Evolutionary conservation across 305 asterid species (phyloP).

Genomic region (Withania somnifera): DNA sequence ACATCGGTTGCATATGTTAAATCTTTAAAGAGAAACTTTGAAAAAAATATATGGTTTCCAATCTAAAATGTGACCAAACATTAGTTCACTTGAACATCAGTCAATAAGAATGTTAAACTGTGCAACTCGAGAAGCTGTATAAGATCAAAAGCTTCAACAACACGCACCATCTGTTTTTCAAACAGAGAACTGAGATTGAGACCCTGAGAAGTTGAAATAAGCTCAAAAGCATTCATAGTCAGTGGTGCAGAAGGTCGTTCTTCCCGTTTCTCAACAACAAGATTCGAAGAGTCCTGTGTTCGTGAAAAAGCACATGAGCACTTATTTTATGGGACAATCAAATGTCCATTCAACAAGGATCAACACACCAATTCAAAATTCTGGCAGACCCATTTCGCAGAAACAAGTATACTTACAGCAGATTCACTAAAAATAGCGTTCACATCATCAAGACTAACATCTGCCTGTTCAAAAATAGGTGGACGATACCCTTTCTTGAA

Average conservation of each 20-base stretch:
- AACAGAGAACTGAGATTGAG: conserved; percentile 80
- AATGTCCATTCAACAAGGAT: background rate
- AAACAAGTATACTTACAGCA: conserved; percentile 29
- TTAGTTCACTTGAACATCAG: background rate
- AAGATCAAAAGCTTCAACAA: background rate
- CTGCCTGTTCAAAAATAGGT: conserved; percentile 68
- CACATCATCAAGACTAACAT: conserved; percentile 72
- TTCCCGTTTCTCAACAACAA: conserved; percentile 84
- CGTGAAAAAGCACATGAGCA: background rate
- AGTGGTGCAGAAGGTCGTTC: conserved; percentile 51
- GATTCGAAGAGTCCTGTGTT: conserved; percentile 52
- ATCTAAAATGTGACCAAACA: background rate
- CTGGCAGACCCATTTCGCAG: background rate
- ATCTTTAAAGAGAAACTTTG: background rate
- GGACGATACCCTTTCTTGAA: conserved; percentile 87
- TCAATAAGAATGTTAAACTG: background rate
- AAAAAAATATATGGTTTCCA: background rate
- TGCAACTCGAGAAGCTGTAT: background rate
- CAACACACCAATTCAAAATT: background rate
- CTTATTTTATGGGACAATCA: background rate
- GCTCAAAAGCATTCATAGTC: conserved; percentile 92
- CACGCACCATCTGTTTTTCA: conserved; percentile 79
- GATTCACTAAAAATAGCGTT: conserved; percentile 61
- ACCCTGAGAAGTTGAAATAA: conserved; percentile 90
- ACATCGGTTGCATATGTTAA: background rate